phyloP scores from a whole-genome alignment of 2,329 filamentous ascomycete genomes.

The Triangularia verruculosa region DNA sequence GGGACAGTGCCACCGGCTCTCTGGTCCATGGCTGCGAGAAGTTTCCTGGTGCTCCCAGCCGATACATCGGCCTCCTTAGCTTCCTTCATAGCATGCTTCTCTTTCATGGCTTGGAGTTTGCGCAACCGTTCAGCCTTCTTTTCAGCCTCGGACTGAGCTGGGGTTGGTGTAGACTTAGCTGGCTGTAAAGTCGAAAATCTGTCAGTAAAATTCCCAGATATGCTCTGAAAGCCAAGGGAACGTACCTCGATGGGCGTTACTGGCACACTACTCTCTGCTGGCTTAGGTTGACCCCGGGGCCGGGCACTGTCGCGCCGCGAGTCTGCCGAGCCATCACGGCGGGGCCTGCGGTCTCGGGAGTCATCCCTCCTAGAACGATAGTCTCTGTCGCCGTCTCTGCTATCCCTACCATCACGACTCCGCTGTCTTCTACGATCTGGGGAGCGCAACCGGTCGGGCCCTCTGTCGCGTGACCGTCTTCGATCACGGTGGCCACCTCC shows the following conservation, averaged over 20 bases:
- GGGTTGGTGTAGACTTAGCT: conserved; percentile 50
- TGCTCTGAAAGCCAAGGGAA: conserved; percentile 24
- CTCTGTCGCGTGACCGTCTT: conserved; percentile 61
- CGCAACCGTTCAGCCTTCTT: conserved; percentile 78
- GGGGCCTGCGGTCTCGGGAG: conserved; percentile 64
- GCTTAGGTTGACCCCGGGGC: conserved; percentile 47
- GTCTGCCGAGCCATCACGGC: conserved; percentile 70
- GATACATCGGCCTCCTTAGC: conserved; percentile 68
- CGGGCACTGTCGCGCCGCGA: conserved; percentile 65
- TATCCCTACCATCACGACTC: conserved; percentile 31
- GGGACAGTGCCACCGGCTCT: conserved; percentile 50
- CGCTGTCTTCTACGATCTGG: conserved; percentile 55
- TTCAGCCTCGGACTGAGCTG: conserved; percentile 62
- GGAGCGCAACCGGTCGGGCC: conserved; percentile 57
- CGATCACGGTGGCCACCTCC: conserved; percentile 51
- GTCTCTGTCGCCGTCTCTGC: conserved; percentile 63
- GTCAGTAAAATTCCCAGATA: conserved; percentile 21
- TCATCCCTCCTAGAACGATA: conserved; percentile 69
- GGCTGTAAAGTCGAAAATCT: conserved; percentile 39
- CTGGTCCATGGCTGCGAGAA: conserved; percentile 71
- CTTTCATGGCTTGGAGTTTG: conserved; percentile 88
- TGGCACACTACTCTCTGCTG: conserved; percentile 43
- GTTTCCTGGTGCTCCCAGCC: conserved; percentile 61
- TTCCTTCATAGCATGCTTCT: conserved; percentile 76
- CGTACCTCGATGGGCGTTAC: conserved; percentile 57